Percentiles rank a stretch among this genome's conserved stretches.
Evolutionary conservation across 192 early-diverging fungal species (phyloP).

Genomic region (Backusella psychrophila): DNA sequence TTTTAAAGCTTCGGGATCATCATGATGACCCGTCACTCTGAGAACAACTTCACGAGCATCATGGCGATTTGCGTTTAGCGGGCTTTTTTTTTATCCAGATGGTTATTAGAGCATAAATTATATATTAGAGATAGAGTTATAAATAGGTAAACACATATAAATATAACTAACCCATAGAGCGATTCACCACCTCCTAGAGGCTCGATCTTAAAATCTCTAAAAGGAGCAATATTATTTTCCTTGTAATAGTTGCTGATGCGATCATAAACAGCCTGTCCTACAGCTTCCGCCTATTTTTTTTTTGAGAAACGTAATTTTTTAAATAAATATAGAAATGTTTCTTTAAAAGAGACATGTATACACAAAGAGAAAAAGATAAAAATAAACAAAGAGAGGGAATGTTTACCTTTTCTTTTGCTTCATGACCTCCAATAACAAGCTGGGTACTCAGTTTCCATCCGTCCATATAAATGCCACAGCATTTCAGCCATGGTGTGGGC

Average conservation of each 20-base stretch:
- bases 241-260: slow-evolving; percentile 41
- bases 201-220: slow-evolving; percentile 56
- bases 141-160: not conserved
- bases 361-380: not conserved
- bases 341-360: not conserved
- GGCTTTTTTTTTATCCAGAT: not conserved
- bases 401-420: slow-evolving; percentile 39
- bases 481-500: slow-evolving; percentile 59
- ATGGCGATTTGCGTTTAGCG: not conserved
- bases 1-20: slow-evolving; percentile 41
- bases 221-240: slow-evolving; percentile 45
- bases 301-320: not conserved
- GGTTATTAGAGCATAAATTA: not conserved
- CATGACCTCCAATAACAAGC: slow-evolving; percentile 57
- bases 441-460: slow-evolving; percentile 56
- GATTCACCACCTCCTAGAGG: slow-evolving; percentile 53
- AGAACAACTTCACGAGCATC: slow-evolving; percentile 48
- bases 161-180: slow-evolving; percentile 51
- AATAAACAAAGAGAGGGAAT: slow-evolving; percentile 17
- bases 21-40: slow-evolving; percentile 44
- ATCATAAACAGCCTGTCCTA: slow-evolving; percentile 54
- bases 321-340: not conserved
- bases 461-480: slow-evolving; percentile 59
- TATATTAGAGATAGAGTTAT: not conserved
- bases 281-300: slow-evolving; percentile 44